phyloP scores from a whole-genome alignment of 176 grass and related monocot species.

The Oryza australiensis region DNA sequence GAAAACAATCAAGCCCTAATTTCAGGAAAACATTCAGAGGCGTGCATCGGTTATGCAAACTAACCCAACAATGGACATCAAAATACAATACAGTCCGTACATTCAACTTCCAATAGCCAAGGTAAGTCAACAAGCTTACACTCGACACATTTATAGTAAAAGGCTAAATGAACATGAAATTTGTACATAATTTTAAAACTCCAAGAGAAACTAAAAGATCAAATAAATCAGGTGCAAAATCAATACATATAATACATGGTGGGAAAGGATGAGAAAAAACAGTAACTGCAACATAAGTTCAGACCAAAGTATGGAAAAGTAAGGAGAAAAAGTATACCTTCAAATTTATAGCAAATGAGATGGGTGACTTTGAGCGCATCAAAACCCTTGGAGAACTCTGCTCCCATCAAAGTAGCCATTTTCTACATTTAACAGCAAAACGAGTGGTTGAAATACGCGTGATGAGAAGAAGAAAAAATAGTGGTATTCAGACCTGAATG shows the following conservation, averaged over 20 bases:
- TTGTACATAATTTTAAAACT: neutral
- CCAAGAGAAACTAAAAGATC: neutral
- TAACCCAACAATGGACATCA: neutral
- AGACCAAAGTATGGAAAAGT: neutral
- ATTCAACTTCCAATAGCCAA: neutral
- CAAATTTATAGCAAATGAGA: conserved; percentile 91
- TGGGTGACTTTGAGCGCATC: conserved; percentile 59
- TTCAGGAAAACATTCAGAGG: neutral
- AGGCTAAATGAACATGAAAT: neutral
- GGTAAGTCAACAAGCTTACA: neutral
- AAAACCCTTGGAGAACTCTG: conserved; percentile 61
- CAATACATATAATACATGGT: neutral
- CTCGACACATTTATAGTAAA: neutral
- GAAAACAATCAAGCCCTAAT: neutral
- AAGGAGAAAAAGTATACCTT: conserved; percentile 50
- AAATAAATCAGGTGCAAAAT: neutral
- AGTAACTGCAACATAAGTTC: neutral
- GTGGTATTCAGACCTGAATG: neutral
- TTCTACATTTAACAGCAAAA: conserved; percentile 57
- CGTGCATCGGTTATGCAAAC: neutral
- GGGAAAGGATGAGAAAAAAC: neutral
- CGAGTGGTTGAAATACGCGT: neutral
- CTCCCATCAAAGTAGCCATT: conserved; percentile 80
- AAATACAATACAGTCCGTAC: neutral
- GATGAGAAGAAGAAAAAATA: neutral